A percentile compares a stretch with the other conserved stretches of the same genome.
These are phyloP conservation scores for Xylaria multiplex DNA, from an alignment of 2,329 filamentous ascomycete species.

Conservation along the genomic window DNA sequence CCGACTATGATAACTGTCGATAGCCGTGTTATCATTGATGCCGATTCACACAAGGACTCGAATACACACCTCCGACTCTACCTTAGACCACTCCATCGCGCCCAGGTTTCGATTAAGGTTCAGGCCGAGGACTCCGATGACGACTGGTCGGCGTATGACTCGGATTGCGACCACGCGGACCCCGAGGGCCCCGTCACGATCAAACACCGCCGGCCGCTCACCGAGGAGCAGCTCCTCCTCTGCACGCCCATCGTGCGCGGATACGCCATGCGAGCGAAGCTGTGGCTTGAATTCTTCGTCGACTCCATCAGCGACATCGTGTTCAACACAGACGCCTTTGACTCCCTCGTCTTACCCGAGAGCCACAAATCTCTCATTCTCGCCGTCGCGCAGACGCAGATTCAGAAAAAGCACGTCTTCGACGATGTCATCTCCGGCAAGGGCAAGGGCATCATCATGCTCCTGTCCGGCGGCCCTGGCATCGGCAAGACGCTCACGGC, in stretches of 20 bases:
- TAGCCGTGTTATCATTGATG: constrained; percentile 27
- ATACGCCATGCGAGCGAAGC: constrained; percentile 52
- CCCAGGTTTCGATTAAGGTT: not conserved
- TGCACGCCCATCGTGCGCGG: constrained; percentile 51
- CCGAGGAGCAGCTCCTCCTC: constrained; percentile 51
- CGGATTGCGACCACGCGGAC: constrained; percentile 18
- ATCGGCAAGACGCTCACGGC: constrained; percentile 55
- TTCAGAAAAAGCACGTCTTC: constrained; percentile 41
- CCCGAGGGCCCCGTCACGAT: constrained; percentile 30
- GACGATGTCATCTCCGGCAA: constrained; percentile 53
- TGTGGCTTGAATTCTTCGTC: constrained; percentile 47
- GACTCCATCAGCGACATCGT: constrained; percentile 45
- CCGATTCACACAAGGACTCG: not conserved
- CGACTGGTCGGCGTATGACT: not conserved
- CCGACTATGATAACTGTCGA: constrained; percentile 15
- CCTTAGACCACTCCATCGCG: constrained; percentile 17
- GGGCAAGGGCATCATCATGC: constrained; percentile 50
- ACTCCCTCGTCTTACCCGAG: constrained; percentile 37
- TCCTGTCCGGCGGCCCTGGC: constrained; percentile 52
- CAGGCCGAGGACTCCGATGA: constrained; percentile 10
- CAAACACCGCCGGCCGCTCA: constrained; percentile 46
- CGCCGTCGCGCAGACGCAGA: constrained; percentile 51
- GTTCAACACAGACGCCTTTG: constrained; percentile 52
- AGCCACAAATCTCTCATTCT: constrained; percentile 48
- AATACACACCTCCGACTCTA: constrained; percentile 1